phyloP scores from a whole-genome alignment of 345 rosid species.

The Eucalyptus virginea region DNA sequence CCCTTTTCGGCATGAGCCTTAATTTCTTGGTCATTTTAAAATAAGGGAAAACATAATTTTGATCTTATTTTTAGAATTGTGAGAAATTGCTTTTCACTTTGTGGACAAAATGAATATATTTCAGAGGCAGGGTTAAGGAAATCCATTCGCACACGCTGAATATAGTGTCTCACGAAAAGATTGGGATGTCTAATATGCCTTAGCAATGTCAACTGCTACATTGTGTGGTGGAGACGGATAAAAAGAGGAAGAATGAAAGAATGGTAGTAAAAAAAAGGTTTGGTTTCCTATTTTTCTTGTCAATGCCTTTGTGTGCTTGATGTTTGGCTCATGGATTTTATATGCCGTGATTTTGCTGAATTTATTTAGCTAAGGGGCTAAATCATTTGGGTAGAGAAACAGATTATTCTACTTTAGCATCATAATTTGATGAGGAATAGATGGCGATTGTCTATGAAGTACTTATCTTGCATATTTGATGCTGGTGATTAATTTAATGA shows the following conservation, averaged over 20 bases:
- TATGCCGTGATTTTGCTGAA: neutral
- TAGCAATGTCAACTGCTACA: neutral
- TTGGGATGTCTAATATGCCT: neutral
- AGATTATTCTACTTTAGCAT: neutral
- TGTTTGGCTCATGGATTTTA: neutral
- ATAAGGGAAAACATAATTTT: neutral
- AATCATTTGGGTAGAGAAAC: neutral
- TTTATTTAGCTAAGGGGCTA: neutral
- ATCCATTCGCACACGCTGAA: neutral
- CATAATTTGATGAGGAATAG: neutral
- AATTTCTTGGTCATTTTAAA: neutral
- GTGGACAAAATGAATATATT: neutral
- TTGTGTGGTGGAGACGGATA: slow-evolving; percentile 28
- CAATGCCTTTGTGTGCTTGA: neutral
- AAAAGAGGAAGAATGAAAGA: slow-evolving; percentile 62
- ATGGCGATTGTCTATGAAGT: neutral
- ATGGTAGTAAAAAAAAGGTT: slow-evolving; percentile 30
- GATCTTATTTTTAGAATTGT: neutral
- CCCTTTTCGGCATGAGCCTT: neutral
- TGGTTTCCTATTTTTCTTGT: neutral
- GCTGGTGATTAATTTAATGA: neutral
- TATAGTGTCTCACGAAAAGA: neutral
- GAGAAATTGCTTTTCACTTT: neutral
- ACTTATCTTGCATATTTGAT: neutral
- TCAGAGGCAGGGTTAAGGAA: neutral